These are phyloP conservation scores for Trametes cingulata DNA, from an alignment of 768 basidiomycete genomes.

Conservation along the genomic window DNA sequence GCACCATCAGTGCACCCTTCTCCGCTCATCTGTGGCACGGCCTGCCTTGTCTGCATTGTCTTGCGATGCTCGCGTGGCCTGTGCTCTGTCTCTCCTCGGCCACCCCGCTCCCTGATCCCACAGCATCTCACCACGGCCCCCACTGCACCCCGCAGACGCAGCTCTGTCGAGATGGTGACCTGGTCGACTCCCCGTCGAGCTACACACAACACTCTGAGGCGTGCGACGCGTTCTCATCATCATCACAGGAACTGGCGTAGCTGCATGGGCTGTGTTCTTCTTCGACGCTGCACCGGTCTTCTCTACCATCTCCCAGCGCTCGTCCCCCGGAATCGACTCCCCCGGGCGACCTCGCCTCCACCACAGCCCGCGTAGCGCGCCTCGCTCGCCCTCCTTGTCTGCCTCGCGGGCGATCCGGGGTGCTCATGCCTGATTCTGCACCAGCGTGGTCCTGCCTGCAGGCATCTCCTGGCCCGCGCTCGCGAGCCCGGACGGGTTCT, in stretches of 20 bases:
- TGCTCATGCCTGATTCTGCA: not conserved
- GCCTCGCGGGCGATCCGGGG: not conserved
- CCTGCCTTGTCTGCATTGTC: not conserved
- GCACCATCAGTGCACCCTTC: not conserved
- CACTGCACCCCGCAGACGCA: not conserved
- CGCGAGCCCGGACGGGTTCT: no score
- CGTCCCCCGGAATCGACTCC: not conserved
- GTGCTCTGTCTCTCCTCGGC: not conserved
- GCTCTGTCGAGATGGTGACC: conserved; percentile 15
- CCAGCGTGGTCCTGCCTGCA: conserved; percentile 4
- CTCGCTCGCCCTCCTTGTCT: not conserved
- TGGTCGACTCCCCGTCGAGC: not conserved
- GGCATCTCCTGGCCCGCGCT: not conserved
- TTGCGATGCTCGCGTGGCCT: not conserved
- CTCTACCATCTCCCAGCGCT: not conserved
- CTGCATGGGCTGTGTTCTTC: conserved; percentile 11
- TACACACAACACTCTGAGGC: not conserved
- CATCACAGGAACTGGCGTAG: conserved; percentile 13
- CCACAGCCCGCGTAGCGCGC: not conserved
- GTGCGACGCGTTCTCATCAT: not conserved
- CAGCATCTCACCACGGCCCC: not conserved
- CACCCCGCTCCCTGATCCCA: not conserved
- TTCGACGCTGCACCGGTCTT: conserved; percentile 3
- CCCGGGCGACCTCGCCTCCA: not conserved
- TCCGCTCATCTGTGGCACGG: not conserved